Base-by-base conservation (phyloP, 306 rosid species). In the Malus fusca region DNA sequence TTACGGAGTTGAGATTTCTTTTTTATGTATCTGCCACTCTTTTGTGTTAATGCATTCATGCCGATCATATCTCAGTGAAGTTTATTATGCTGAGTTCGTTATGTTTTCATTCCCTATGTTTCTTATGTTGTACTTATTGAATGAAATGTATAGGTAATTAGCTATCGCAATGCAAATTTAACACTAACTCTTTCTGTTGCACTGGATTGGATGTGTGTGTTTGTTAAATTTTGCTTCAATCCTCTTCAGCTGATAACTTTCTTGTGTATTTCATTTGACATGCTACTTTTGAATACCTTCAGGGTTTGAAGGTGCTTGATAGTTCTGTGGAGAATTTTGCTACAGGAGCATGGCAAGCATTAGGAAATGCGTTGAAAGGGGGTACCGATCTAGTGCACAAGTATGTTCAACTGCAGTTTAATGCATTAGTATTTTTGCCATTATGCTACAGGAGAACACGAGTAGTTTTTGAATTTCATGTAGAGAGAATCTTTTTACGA, bases 321-420 rank as follows among this genome's bases (percentile, higher is more conserved):
- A 87, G 77, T 81, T 95, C 99, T 33, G 89, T 96, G 82, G 98
- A 96, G 87, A 96, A 86, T 85, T 83, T 96, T 71, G 96, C 99
- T 56, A 88, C 98, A 60, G 99, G 99, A 84, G 96, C 99, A 66
- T 96, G 99, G 99, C 88, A 75, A 73, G 93, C 96, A 60, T 84
- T 96, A 64, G 96, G 97, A 77, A 96, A 79, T 82, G 99, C 99
- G 44, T 92, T 88, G 88, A 87, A 82, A 87, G 99, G 96, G 75
- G 83, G 99, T 74, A 62, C 88, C 11, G 87, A 81, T 76, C 84
- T 92, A 13, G 97, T 96, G 78, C 90, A 89, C 8, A 89, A 84
- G 99, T 96, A 90, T 56, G 88, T 73, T 71, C 68, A 17, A 60
- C 77, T 76, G 70, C 44, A 72, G 70, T 66, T 59, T 23, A 71